Conservation (phyloP, 2,329 filamentous ascomycete genomes). For the Aspergillus neoniger region DNA sequence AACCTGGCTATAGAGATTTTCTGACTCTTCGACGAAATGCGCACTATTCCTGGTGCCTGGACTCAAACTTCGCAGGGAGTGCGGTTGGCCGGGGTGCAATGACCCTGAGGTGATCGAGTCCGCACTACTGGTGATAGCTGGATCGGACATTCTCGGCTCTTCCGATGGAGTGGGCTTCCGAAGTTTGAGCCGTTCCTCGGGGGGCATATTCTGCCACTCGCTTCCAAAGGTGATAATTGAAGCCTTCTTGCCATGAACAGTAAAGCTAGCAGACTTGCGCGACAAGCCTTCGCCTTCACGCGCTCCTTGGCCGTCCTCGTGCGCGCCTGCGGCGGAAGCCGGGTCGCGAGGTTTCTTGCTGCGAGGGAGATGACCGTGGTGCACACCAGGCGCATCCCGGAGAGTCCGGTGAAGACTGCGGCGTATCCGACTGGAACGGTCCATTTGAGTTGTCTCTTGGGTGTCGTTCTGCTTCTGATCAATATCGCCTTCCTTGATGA, state of each 20-base stretch:
- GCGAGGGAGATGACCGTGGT: constrained; percentile 61
- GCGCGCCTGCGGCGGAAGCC: constrained; percentile 57
- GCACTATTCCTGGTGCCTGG: constrained; percentile 65
- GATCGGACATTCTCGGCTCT: constrained; percentile 39
- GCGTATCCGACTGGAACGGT: constrained; percentile 67
- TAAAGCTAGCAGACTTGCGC: constrained; percentile 84
- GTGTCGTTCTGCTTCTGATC: constrained; percentile 43
- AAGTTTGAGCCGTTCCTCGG: constrained; percentile 70
- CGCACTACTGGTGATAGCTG: constrained; percentile 28
- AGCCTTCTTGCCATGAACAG: constrained; percentile 96
- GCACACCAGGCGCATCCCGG: constrained; percentile 71
- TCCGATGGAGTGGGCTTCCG: constrained; percentile 53
- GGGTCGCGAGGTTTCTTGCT: constrained; percentile 77
- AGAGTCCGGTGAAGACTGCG: constrained; percentile 88
- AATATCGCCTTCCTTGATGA: constrained; percentile 46
- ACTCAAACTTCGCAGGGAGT: constrained; percentile 65
- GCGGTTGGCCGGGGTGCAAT: constrained; percentile 52
- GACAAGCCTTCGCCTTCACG: constrained; percentile 68
- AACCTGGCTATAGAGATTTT: constrained; percentile 13
- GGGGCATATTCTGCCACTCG: constrained; percentile 78
- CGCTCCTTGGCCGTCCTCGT: constrained; percentile 51
- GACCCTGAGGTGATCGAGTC: constrained; percentile 32
- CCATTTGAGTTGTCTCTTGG: constrained; percentile 46
- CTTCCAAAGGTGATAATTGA: constrained; percentile 94
- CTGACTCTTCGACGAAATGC: constrained; percentile 27